Evolutionary conservation across 805 yeast species (phyloP), one percentile per base, ranked within the genome.

Genomic region (Ogataea corticis): DNA sequence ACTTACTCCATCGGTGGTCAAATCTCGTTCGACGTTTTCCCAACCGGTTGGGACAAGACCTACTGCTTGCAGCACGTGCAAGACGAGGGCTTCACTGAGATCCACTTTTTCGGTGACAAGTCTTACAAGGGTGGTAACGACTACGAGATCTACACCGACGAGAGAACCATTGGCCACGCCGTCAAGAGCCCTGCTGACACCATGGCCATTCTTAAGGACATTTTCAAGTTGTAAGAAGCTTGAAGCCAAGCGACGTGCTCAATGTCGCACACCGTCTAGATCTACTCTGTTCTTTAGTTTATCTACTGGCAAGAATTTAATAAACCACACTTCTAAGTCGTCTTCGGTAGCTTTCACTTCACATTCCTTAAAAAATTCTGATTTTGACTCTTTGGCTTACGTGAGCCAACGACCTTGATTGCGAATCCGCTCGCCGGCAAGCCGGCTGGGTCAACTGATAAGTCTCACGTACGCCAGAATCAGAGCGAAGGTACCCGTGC

Each of bases 21-120:
- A 79, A 94, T 94, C 69, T 92, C 98, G 29, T 94, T 94, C 63
- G 99, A 94, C 65, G 98, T 94, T 54, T 94, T 94, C 92, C 99
- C 99, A 76, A 88, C 97, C 54, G 99, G 99, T 65, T 94, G 99
- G 99, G 99, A 94, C 73, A 94, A 94, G 82, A 94, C 99, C 51
- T 94, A 92, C 77, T 88, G 96, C 71, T 80, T 94, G 67, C 90
- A 85, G 71, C 99, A 92, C 72, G 91, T 94, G 59, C 88, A 73
- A 62, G 70, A 76, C 49, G 97, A 92, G 71, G 82, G 85, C 55
- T 94, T 91, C 75, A 77, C 82, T 63, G 78, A 81, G 59, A 89
- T 94, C 62, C 98, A 94, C 76, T 94, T 94, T 83, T 94, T 94
- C 66, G 99, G 99, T 73, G 99, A 94, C 80, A 94, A 94, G 80